phyloP scores from a whole-genome alignment of 768 basidiomycete genomes.

The Lactarius evosmus region DNA sequence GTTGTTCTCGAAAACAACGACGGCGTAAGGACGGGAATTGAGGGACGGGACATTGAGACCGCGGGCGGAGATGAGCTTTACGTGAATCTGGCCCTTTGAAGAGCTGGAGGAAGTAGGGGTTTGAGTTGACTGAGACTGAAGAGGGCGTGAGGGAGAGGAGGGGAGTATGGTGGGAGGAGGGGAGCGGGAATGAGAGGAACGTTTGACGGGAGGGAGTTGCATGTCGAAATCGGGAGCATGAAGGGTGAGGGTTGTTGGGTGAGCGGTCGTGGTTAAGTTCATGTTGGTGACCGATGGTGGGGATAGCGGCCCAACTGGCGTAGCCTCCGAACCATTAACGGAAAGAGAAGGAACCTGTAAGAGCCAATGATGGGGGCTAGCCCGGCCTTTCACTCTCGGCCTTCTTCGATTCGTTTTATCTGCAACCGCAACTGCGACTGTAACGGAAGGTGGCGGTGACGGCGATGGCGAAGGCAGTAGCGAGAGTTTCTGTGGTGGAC shows the following conservation, averaged over 20 bases:
- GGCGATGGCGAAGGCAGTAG: constrained; percentile 30
- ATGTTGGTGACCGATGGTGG: constrained; percentile 45
- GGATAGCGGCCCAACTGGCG: constrained; percentile 47
- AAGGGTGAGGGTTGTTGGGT: constrained; percentile 68
- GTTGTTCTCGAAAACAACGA: constrained; percentile 98
- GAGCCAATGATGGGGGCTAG: constrained; percentile 15
- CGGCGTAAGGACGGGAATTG: constrained; percentile 80
- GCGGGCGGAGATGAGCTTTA: constrained; percentile 93
- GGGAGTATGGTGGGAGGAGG: constrained; percentile 4
- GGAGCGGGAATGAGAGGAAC: constrained; percentile 30
- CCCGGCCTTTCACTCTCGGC: constrained; percentile 14
- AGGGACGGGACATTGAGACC: constrained; percentile 69
- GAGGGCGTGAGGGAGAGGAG: constrained; percentile 36
- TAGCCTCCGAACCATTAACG: constrained; percentile 34
- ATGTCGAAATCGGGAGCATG: constrained; percentile 85
- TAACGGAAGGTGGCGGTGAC: constrained; percentile 11
- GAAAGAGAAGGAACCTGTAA: constrained; percentile 24
- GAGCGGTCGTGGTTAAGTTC: constrained; percentile 42
- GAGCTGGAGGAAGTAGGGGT: constrained; percentile 34
- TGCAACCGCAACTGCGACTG: constrained; percentile 8
- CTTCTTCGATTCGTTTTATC: neutral
- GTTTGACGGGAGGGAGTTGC: constrained; percentile 52
- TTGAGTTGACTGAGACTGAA: constrained; percentile 33
- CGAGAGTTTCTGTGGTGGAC: constrained; percentile 26
- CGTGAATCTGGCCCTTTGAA: constrained; percentile 78